A percentile compares a stretch with the other conserved stretches of the same genome.
Evolutionary conservation across 2,329 filamentous ascomycete species (phyloP).

Genomic region (Pseudogymnoascus sp.): DNA sequence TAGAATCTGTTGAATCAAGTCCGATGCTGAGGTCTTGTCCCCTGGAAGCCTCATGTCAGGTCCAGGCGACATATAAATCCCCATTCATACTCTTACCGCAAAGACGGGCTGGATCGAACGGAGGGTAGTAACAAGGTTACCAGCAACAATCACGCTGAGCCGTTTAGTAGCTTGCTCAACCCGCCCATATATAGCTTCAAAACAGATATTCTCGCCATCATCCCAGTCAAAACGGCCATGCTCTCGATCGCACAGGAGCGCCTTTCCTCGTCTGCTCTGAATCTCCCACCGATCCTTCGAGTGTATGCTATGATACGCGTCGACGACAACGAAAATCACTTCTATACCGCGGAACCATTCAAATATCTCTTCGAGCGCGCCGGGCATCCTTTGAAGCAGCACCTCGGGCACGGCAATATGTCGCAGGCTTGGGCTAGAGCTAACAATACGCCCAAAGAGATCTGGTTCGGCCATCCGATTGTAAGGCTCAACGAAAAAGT

Average conservation of each 20-base stretch:
- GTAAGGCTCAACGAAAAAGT: background rate
- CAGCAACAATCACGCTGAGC: background rate
- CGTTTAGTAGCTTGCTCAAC: background rate
- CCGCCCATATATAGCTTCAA: background rate
- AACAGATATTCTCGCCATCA: background rate
- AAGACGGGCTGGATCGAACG: background rate
- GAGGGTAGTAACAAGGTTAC: background rate
- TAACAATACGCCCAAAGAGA: background rate
- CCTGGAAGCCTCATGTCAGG: background rate
- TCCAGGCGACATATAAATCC: background rate
- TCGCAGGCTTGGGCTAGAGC: background rate
- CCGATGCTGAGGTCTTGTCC: background rate
- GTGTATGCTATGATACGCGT: background rate
- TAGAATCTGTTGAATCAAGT: background rate
- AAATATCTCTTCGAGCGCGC: background rate
- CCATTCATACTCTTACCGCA: background rate
- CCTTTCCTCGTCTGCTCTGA: background rate
- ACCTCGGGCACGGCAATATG: background rate
- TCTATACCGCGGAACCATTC: background rate
- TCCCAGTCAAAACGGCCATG: background rate
- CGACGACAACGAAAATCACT: background rate
- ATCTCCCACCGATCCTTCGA: background rate
- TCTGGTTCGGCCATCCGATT: background rate
- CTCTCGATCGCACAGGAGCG: background rate
- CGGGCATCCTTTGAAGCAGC: background rate